phyloP scores from a whole-genome alignment of 805 yeast species.

The Cyberlindnera mycetangii region DNA sequence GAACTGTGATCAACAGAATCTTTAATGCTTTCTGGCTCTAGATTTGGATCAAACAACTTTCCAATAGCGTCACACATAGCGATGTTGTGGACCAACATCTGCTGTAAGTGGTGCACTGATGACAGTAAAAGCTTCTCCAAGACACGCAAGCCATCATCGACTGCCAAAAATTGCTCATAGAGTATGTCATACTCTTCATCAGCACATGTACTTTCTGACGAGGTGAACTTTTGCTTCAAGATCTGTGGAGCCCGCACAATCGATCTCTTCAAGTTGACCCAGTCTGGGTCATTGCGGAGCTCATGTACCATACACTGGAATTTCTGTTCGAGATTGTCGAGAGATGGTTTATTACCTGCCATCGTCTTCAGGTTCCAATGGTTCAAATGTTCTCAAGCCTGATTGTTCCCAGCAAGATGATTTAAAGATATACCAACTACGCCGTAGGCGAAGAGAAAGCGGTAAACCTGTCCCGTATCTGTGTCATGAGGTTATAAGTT shows the following conservation, averaged over 20 bases:
- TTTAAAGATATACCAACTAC: too few species aligned
- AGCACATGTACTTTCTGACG: constrained; percentile 51
- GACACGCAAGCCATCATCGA: constrained; percentile 5
- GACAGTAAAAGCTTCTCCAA: constrained; percentile 18
- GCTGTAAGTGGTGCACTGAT: constrained; percentile 3
- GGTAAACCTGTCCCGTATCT: neutral
- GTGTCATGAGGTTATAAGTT: neutral
- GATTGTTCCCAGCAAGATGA: too few species aligned
- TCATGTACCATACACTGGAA: constrained; percentile 28
- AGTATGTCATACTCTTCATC: constrained; percentile 39
- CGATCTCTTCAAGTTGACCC: constrained; percentile 56
- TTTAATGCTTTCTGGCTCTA: neutral
- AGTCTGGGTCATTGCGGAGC: constrained; percentile 25
- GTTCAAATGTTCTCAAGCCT: too few species aligned
- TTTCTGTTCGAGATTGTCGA: constrained; percentile 11
- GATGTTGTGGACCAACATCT: constrained; percentile 10
- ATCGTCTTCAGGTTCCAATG: neutral
- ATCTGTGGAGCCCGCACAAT: constrained; percentile 87
- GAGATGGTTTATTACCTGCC: neutral
- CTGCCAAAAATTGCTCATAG: constrained; percentile 1
- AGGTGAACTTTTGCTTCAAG: constrained; percentile 81
- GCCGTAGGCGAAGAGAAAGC: too few species aligned
- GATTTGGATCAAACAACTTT: constrained; percentile 12
- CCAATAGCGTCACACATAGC: constrained; percentile 7
- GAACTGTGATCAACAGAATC: neutral